Base-by-base conservation (phyloP, 2,329 filamentous ascomycete genomes). In the Zymoseptoria passerinii region DNA sequence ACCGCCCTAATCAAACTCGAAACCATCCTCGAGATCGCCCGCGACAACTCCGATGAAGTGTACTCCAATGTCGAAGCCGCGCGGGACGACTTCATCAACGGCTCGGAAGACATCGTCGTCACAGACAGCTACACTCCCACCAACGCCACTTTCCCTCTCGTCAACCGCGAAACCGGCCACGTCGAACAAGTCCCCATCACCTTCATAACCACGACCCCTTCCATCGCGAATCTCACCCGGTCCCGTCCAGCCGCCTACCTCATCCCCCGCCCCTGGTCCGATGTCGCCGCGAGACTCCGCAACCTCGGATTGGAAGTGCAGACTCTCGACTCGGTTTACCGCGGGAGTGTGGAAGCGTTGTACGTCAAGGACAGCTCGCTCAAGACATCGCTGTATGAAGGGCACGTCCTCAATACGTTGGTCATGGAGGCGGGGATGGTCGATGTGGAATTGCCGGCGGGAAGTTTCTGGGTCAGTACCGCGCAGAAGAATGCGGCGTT, bases 401-500 rank as follows among this genome's bases (percentile, higher is more conserved):
- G 67, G 29, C 58, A 65, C 18, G 63, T 66, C 9, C 53, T 64
- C n/a, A 67, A 65, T 8, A 63, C 62, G 1, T 61, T 68, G 0
- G 61, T 58, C 20, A 67, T 65, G 1, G 48, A 57, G 7, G 28
- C 60, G 27, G 56, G 62, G 2, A 51, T 57, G 40, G 58, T 63
- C 28, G 57, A 58, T 29, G 58, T 66, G 1, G 55, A 52, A 8
- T 58, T 69, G 16, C 67, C 67, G 4, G 59, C 56, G 4, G 67
- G 66, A 0, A 66, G 61, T 2, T 68, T 63, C 49, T 59, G 61
- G 44, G 62, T 69, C 27, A 61, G 63, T 50, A 67, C 65, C 3
- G 62, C 59, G 58, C 67, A 68, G 58, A 65, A 65, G 61, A 68
- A 68, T 53, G 66, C 65, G 18, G 66, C 61, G 16, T 63, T 66